Conservation (phyloP, 352 stramenopile species). For the Pythium folliculosum region DNA sequence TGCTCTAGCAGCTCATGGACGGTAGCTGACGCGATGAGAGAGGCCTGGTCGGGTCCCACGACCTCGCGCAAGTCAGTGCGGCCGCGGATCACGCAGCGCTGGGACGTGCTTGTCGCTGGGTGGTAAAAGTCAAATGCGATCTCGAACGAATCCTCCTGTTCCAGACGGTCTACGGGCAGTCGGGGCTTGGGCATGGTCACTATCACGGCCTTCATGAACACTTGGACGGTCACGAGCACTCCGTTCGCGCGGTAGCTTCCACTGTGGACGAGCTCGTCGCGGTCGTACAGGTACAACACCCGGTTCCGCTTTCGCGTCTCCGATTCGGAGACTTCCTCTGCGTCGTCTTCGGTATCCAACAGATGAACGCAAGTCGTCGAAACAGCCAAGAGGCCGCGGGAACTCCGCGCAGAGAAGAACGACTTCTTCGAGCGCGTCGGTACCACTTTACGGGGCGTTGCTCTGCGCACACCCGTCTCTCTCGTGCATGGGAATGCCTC, state of each 20-base stretch:
- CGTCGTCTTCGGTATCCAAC: conserved; percentile 37
- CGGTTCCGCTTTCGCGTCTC: neutral
- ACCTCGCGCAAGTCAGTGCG: conserved; percentile 57
- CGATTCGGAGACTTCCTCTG: conserved; percentile 23
- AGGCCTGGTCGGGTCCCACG: conserved; percentile 51
- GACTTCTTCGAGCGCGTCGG: conserved; percentile 29
- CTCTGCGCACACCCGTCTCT: conserved; percentile 6
- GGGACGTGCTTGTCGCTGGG: conserved; percentile 38
- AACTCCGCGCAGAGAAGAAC: conserved; percentile 29
- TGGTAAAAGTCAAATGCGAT: conserved; percentile 65
- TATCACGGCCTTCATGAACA: conserved; percentile 56
- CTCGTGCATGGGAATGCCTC: conserved; percentile 18
- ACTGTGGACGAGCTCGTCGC: conserved; percentile 56
- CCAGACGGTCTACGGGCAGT: conserved; percentile 47
- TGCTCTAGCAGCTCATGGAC: conserved; percentile 53
- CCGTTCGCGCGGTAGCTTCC: conserved; percentile 62
- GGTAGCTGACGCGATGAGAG: conserved; percentile 41
- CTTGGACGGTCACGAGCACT: conserved; percentile 52
- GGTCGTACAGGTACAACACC: conserved; percentile 41
- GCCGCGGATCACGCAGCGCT: conserved; percentile 36
- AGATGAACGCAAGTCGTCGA: conserved; percentile 49
- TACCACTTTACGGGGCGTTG: neutral
- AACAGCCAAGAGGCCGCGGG: conserved; percentile 12
- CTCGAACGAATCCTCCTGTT: conserved; percentile 55
- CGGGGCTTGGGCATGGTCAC: conserved; percentile 30